Evolutionary conservation across 192 early-diverging fungal genomes (phyloP).

Genomic region (Paraglomus occultum): DNA sequence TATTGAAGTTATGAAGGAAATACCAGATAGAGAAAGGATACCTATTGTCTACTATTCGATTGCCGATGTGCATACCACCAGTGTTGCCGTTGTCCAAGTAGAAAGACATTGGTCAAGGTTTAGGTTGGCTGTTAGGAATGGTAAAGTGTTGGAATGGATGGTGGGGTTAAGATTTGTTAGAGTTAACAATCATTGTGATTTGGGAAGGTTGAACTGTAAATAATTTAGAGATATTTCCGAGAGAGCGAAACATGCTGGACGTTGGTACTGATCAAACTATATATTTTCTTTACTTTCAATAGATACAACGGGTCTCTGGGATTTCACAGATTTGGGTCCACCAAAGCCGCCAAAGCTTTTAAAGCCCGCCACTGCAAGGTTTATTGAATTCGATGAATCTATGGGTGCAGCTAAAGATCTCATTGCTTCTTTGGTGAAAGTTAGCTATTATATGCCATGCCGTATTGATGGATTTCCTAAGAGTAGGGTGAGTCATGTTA

Average conservation of each 20-base stretch:
- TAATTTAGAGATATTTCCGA: no score
- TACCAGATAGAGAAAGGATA: conserved; percentile 76
- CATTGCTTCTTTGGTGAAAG: conserved; percentile 69
- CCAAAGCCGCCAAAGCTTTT: conserved; percentile 59
- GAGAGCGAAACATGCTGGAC: no score
- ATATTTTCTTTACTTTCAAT: no score
- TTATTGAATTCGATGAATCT: conserved; percentile 62
- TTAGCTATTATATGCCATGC: conserved; percentile 71
- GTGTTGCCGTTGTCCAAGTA: conserved; percentile 63
- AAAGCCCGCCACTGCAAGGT: conserved; percentile 60
- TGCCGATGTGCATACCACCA: conserved; percentile 72
- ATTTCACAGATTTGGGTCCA: conserved; percentile 63
- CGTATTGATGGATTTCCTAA: conserved; percentile 73
- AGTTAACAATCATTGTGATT: no score
- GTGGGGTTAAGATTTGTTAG: no score
- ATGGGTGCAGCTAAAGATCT: conserved; percentile 62
- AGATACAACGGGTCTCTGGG: conserved; percentile 64
- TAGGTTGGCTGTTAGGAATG: conserved; percentile 68
- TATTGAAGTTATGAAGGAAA: conserved; percentile 63
- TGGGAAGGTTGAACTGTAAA: no score
- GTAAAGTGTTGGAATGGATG: no score
- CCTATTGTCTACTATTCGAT: conserved; percentile 78
- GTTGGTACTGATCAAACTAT: no score
- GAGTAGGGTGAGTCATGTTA: conserved; percentile 47
- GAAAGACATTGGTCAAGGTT: conserved; percentile 78